Conservation (phyloP, 1,284 basidiomycete genomes). For the Cystobasidium pallidum region DNA sequence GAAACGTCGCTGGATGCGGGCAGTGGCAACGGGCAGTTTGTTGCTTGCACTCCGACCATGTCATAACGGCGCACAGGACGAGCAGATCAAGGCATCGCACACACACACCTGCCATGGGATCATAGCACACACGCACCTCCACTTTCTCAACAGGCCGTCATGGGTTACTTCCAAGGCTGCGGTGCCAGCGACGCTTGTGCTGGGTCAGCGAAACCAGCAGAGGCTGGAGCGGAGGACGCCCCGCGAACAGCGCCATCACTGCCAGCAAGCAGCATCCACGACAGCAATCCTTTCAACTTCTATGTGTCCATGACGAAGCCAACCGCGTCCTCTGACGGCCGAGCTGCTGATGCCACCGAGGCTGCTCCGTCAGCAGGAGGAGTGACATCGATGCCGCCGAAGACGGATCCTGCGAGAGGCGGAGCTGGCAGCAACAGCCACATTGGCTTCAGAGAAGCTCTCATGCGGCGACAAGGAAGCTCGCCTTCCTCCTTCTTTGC, state of each 20-base stretch:
- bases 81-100: too few species aligned
- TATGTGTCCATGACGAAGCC: not conserved
- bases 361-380: slow-evolving; percentile 11
- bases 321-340: not conserved
- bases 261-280: not conserved
- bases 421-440: not conserved
- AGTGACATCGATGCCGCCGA: not conserved
- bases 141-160: not conserved
- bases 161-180: slow-evolving; percentile 20
- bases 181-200: not conserved
- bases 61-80: too few species aligned
- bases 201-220: not conserved
- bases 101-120: not conserved
- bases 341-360: not conserved
- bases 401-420: not conserved
- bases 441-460: slow-evolving; percentile 14
- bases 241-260: not conserved
- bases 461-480: slow-evolving; percentile 16
- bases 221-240: not conserved
- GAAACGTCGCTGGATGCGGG: too few species aligned
- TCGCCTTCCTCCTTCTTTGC: slow-evolving; percentile 19
- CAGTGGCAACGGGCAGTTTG: too few species aligned
- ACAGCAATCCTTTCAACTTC: slow-evolving; percentile 5
- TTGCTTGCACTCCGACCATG: too few species aligned
- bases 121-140: not conserved